Base-by-base conservation (phyloP, 2,329 filamentous ascomycete species). In the Penicillium sp. region DNA sequence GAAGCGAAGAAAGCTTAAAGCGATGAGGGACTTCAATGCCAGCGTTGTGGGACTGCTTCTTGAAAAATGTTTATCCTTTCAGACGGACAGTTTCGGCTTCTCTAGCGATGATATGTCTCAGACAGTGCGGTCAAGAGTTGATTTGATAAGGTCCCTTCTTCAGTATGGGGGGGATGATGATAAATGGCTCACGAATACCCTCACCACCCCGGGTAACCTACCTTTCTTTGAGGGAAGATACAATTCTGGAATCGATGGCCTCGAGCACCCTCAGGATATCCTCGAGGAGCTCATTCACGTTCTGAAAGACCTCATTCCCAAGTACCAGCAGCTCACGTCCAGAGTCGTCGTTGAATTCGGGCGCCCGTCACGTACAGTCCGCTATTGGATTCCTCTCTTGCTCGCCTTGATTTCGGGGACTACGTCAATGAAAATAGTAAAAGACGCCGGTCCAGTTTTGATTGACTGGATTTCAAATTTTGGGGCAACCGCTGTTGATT, bases 31-130 rank as follows among this genome's bases (percentile, higher is more conserved):
- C 71, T 88, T 94, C 76, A 93, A 92, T 59, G 92, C 94, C 1
- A 93, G 91, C 70, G 91, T 92, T 1, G 83, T 98, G 4, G 95
- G 95, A 17, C 87, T 97, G 5, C 81, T 99, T 29, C 89, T 97
- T 68, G 92, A 94, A 59, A 92, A 97, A 73, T 93, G 91, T 3
- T 81, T 97, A 52, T 88, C 87, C 54, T 88, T 91, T 68, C 85
- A 85, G 48, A 81, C 85, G 21, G 83, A 84, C 17, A 86, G 82
- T 58, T 81, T 82, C 30, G 79, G 72, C 31, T 35, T 52, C 23
- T 71, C 81, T 50, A 72, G 72, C 41, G 76, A 83, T 23, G 81
- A 86, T 63, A 90, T 88, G 88, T 95, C 93, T 75, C 87, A 86
- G 41, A 87, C 91, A 11, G 87, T 97, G 21, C 89, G 91, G 67